A percentile compares a stretch with the other conserved stretches of the same genome.
phyloP scores from a whole-genome alignment of 306 rosid species.

The Rosa persica region DNA sequence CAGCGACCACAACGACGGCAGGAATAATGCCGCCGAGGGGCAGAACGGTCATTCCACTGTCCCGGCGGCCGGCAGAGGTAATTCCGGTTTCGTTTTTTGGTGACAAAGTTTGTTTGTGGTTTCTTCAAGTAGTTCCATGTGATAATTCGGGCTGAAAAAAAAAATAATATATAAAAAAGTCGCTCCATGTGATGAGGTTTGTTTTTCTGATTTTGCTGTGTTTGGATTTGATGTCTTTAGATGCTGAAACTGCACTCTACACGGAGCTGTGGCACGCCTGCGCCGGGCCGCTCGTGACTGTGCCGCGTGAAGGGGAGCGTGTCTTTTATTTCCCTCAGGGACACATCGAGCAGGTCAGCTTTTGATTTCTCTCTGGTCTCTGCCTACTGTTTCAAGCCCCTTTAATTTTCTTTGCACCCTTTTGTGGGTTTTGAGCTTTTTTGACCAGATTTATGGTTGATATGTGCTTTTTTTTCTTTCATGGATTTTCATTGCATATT shows the following conservation, averaged over 20 bases:
- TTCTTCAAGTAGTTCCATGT: not conserved
- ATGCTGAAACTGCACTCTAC: slow-evolving; percentile 75
- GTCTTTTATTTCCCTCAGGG: slow-evolving; percentile 99
- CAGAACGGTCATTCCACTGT: slow-evolving; percentile 36
- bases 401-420: not conserved
- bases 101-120: not conserved
- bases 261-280: slow-evolving; percentile 97
- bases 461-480: not conserved
- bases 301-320: slow-evolving; percentile 70
- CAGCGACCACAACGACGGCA: slow-evolving; percentile 32
- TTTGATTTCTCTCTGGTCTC: not conserved
- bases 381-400: not conserved
- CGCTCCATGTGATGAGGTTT: not conserved
- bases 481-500: not conserved
- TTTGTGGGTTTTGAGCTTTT: not conserved
- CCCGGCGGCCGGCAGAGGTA: slow-evolving; percentile 41
- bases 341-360: slow-evolving; percentile 83
- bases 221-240: slow-evolving; percentile 38
- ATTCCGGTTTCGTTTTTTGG: slow-evolving; percentile 16
- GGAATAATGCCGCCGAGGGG: slow-evolving; percentile 37
- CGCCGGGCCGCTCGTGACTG: slow-evolving; percentile 93
- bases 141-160: not conserved
- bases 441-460: not conserved
- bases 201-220: not conserved
- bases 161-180: not conserved